Conservation (phyloP, 345 rosid genomes). For the Citropsis articulata region DNA sequence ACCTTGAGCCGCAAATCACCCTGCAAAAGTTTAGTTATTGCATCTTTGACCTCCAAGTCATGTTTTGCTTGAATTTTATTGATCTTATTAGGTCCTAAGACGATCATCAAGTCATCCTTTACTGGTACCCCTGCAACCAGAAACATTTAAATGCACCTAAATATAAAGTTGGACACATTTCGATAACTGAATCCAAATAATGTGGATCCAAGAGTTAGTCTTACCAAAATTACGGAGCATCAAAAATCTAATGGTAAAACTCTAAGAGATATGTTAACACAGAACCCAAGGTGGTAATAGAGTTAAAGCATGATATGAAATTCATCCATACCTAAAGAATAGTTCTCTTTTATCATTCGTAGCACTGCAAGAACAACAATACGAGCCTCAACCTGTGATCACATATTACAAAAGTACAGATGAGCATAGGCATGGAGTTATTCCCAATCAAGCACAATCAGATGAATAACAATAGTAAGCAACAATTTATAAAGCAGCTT, state of each 20-base stretch:
- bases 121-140: conserved; percentile 55
- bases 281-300: neutral
- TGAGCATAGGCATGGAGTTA: neutral
- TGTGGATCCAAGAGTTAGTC: neutral
- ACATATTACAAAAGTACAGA: conserved; percentile 19
- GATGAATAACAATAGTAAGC: conserved; percentile 8
- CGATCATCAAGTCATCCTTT: conserved; percentile 68
- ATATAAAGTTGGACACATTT: neutral
- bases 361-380: conserved; percentile 88
- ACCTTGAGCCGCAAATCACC: conserved; percentile 74
- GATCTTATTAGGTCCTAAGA: conserved; percentile 47
- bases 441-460: neutral
- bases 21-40: conserved; percentile 50
- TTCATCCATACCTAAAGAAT: conserved; percentile 41
- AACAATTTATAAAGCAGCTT: neutral
- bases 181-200: neutral
- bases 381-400: conserved; percentile 81
- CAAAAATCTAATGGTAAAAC: neutral
- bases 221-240: neutral
- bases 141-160: conserved; percentile 10
- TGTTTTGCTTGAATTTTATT: conserved; percentile 25
- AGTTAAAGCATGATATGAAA: neutral
- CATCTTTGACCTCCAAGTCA: conserved; percentile 45
- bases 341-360: conserved; percentile 86
- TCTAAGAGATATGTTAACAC: neutral